Conservation (phyloP, 257 asterid genomes). For the Solanum rostratum region DNA sequence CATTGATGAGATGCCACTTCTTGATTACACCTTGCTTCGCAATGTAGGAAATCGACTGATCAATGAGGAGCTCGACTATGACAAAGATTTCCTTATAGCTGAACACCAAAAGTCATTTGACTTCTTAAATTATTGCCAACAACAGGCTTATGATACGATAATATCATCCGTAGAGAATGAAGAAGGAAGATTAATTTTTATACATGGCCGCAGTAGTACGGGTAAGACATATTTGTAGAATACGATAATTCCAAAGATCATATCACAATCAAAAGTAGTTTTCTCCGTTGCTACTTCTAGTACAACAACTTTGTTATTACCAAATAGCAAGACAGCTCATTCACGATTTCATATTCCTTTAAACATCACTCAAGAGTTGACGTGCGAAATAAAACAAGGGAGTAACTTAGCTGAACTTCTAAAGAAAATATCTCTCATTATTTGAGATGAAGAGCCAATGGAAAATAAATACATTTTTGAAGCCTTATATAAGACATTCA, state of each 20-base stretch:
- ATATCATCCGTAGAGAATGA: too few relatives aligned
- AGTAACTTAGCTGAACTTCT: background rate
- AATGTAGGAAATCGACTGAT: too few relatives aligned
- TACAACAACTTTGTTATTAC: background rate
- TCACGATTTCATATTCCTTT: background rate
- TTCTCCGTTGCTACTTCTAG: background rate
- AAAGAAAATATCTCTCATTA: background rate
- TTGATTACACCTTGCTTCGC: background rate
- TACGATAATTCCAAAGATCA: too few relatives aligned
- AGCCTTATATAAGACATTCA: background rate
- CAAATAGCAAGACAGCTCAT: background rate
- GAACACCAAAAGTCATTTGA: too few relatives aligned
- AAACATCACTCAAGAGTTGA: background rate
- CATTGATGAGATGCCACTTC: background rate
- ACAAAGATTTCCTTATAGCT: background rate
- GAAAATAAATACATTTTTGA: background rate
- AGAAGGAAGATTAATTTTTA: too few relatives aligned
- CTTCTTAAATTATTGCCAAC: too few relatives aligned
- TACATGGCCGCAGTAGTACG: too few relatives aligned
- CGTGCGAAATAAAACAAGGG: background rate
- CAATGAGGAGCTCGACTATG: too few relatives aligned
- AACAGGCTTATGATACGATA: too few relatives aligned
- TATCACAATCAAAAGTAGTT: background rate
- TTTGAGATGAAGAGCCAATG: background rate
- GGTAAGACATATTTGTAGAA: too few relatives aligned